phyloP scores from a whole-genome alignment of 768 basidiomycete species.

The Omphalotus guepiniiformis region DNA sequence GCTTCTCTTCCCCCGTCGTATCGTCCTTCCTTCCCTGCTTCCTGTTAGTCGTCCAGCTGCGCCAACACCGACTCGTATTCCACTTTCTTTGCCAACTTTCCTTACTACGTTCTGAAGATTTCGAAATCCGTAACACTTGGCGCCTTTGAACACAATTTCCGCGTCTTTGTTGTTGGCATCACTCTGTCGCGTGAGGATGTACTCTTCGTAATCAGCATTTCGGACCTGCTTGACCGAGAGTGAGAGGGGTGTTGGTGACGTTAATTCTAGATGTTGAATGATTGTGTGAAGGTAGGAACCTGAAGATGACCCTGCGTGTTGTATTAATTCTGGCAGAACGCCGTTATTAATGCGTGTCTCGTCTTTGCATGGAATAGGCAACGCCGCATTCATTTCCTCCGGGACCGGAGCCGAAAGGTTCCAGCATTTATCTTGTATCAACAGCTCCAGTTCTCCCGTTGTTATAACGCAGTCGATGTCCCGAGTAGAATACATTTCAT shows the following conservation, averaged over 20 bases:
- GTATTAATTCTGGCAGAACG: slow-evolving; percentile 66
- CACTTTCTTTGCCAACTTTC: slow-evolving; percentile 83
- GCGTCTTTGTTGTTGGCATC: slow-evolving; percentile 35
- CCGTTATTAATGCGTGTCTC: slow-evolving; percentile 12
- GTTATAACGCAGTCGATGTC: slow-evolving; percentile 98
- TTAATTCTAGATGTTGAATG: slow-evolving; percentile 47
- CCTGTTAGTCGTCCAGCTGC: slow-evolving; percentile 48
- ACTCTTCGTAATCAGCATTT: slow-evolving; percentile 76
- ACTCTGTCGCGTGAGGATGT: slow-evolving; percentile 39
- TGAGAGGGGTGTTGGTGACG: slow-evolving; percentile 40
- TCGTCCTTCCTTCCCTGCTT: slow-evolving; percentile 19
- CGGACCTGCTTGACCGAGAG: slow-evolving; percentile 59
- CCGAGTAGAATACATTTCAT: slow-evolving; percentile 72
- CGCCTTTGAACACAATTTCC: slow-evolving; percentile 80
- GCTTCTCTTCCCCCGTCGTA: slow-evolving; percentile 24
- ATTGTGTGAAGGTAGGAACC: slow-evolving; percentile 89
- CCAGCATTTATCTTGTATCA: slow-evolving; percentile 81
- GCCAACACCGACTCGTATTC: slow-evolving; percentile 68
- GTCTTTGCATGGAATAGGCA: too few species aligned
- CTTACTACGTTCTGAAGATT: slow-evolving; percentile 97
- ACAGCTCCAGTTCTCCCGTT: slow-evolving; percentile 86
- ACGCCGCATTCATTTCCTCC: slow-evolving; percentile 37
- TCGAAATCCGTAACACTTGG: slow-evolving; percentile 95
- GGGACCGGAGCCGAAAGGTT: slow-evolving; percentile 59
- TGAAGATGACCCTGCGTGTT: slow-evolving; percentile 82